A percentile compares a stretch with the other conserved stretches of the same genome.
phyloP scores from a whole-genome alignment of 2,329 filamentous ascomycete genomes.

The Scortechinia acanthostroma region DNA sequence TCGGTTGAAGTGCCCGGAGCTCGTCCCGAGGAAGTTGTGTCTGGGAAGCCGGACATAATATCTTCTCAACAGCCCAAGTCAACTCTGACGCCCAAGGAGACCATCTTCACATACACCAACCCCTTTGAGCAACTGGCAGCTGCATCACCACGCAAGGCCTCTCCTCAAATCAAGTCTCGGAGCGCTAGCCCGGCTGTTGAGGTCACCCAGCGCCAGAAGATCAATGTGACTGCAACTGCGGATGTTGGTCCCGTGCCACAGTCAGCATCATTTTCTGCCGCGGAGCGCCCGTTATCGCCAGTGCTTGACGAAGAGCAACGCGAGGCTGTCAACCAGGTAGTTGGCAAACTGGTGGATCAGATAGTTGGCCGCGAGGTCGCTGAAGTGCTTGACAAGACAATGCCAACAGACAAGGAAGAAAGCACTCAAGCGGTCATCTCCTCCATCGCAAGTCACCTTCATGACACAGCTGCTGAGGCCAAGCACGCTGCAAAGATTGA shows the following conservation, averaged over 20 bases:
- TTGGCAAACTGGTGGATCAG: background rate
- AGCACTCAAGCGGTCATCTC: background rate
- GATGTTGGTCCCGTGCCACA: background rate
- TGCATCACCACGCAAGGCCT: background rate
- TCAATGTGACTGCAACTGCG: background rate
- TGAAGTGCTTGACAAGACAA: no score
- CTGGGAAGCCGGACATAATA: background rate
- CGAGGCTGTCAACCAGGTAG: background rate
- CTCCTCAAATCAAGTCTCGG: background rate
- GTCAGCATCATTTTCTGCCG: background rate
- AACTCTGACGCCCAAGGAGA: background rate
- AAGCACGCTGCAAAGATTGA: background rate
- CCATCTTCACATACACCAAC: background rate
- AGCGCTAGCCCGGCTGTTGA: background rate
- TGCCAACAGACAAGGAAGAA: no score
- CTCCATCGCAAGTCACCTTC: background rate
- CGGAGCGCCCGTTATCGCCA: background rate
- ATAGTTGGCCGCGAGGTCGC: background rate
- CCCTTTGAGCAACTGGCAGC: constrained; percentile 1
- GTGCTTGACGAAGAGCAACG: background rate
- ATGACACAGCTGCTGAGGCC: background rate
- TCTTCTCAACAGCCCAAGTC: background rate
- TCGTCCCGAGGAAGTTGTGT: background rate
- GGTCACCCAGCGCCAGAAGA: background rate
- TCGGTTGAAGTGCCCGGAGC: background rate